Base-by-base conservation (phyloP, 495 filamentous ascomycete species). In the Cairneyella variabilis region DNA sequence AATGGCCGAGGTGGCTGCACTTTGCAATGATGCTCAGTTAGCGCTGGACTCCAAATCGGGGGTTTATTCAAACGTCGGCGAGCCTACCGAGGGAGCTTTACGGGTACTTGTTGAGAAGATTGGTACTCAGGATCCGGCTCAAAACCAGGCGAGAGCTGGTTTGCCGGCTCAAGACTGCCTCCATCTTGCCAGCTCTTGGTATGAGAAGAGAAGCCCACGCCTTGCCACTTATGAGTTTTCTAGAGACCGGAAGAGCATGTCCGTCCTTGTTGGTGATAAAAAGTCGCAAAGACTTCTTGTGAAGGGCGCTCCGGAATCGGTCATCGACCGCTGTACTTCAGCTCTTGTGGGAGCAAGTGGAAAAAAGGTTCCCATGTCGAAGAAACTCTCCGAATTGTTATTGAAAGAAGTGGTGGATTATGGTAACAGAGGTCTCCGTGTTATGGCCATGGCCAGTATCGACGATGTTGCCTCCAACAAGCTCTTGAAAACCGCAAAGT, bases 161-260 rank as follows among this genome's bases (percentile, higher is more conserved):
- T 71, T 80, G 45, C 77, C 87, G 36, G 78, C 81, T 43, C 71
- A 93, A 16, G 88, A 97, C 67, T 76, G 82, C 60, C 58, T 64
- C 21, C 58, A 64, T 38, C 44, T 54, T 28, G 83, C 87, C 40
- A 97, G 89, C 74, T 78, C 82, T 34, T 88, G 85, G 75, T 97
- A 95, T 65, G 92, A 96, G 72, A 73, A 82, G 49, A 77, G 78
- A 60, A 77, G 81, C 43, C 82, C 83, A 27, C 81, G 84, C 48
- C 77, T 95, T 51, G 84, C 91, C 1, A 95, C 90, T 12, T 99
- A 91, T 57, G 95, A 99, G 66, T 99, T 99, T 70, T 97, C 95
- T 4, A 84, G 95, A 63, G 95, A 97, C 67, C 80, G 95, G 18
- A 99, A 99, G 78, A 97, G 95, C 66, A 99, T 99, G 95, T 99